Evolutionary conservation across 345 rosid species (phyloP), one percentile per base, ranked within the genome.

Genomic region (Euclidium syriacum): DNA sequence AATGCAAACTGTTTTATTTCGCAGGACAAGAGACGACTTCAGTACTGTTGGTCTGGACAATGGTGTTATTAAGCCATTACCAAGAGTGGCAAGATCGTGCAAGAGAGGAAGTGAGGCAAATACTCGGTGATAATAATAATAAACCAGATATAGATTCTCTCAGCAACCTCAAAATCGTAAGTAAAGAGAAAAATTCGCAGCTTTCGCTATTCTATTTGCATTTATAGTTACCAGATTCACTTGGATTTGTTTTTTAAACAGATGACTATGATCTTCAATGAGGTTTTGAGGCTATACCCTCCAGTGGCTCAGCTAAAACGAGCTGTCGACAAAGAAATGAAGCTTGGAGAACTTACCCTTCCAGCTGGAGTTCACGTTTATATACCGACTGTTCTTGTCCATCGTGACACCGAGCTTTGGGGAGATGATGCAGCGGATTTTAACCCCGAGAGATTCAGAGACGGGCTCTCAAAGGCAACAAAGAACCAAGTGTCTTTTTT

Each of bases 391-490:
- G 10, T 71, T 22, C 63, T 84, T 53, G 62, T 86, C 26, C 88
- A 86, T 32, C 85, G 70, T 4, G 86, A 84, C 69, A 73, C 68
- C 8, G 73, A 64, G 10, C 62, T 81, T 10, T 86, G 86, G 90
- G 95, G 90, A 0, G 76, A 74, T 4, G 87, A 84, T 62, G 90
- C 84, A 17, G 62, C 65, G 12, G 90, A 82, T 15, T 87, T 84
- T 81, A 84, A 84, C 2, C 95, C 91, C 0, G 78, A 78, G 54
- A 62, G 95, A 51, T 87, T 87, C 67, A 48, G 68, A 0, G 81
- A 84, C 1, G 90, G 95, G 10, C 65, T 87, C 51, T 78, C 82
- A 14, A 78, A 80, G 62, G 95, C 86, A 10, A 78, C 85, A 0
- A 81, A 82, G 78, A 80, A 81, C 20, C 85, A 75, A 10, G 69